These are phyloP conservation scores for Lizanozyma gosingica DNA, from an alignment of 1,139 yeast species.

Conservation along the genomic window DNA sequence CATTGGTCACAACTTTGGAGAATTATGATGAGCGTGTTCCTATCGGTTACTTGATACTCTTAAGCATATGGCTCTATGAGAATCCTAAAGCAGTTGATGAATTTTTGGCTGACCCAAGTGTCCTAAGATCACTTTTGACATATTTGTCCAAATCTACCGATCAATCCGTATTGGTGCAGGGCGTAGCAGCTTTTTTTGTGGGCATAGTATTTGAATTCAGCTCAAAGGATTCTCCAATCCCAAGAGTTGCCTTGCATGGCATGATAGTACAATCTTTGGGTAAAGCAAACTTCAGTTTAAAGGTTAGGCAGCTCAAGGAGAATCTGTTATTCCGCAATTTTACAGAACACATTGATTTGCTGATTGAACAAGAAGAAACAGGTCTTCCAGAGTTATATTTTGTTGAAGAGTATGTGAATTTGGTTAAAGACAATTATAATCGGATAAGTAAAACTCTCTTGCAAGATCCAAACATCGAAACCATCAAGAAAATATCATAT, in stretches of 20 bases:
- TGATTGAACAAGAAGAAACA: constrained; percentile 52
- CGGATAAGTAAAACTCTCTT: constrained; percentile 65
- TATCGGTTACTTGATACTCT: constrained; percentile 67
- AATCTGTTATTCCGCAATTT: constrained; percentile 46
- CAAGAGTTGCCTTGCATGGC: constrained; percentile 55
- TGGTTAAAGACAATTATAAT: constrained; percentile 62
- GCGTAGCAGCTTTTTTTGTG: constrained; percentile 62
- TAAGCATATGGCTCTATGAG: constrained; percentile 73
- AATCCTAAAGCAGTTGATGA: constrained; percentile 69
- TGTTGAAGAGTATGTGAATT: constrained; percentile 50
- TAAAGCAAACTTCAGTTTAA: constrained; percentile 66
- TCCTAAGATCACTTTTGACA: constrained; percentile 58
- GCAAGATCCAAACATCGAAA: constrained; percentile 67
- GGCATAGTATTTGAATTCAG: constrained; percentile 84
- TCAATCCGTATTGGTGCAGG: constrained; percentile 56
- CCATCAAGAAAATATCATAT: constrained; percentile 55
- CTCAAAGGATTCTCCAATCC: constrained; percentile 57
- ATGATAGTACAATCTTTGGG: constrained; percentile 68
- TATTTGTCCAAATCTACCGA: constrained; percentile 56
- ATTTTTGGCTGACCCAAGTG: constrained; percentile 60
- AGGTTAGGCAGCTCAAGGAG: constrained; percentile 66
- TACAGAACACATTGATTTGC: constrained; percentile 29
- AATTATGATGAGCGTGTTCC: constrained; percentile 68
- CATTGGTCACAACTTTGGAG: constrained; percentile 58
- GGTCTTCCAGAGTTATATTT: constrained; percentile 85